Base-by-base conservation (phyloP, 257 asterid genomes). In the Solanum microdontum region DNA sequence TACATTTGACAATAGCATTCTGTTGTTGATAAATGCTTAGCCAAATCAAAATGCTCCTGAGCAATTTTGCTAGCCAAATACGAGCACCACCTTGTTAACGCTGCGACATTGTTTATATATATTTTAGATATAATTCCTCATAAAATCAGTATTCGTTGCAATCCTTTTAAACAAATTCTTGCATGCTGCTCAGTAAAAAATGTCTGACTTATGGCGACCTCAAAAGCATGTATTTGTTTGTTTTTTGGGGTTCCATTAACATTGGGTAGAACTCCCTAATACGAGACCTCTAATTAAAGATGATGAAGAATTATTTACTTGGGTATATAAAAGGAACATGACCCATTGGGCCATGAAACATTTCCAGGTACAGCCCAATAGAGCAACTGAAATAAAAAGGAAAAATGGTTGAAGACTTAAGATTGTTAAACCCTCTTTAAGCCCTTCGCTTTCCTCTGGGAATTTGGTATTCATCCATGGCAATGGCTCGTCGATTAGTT, bases 401-500 rank as follows among this genome's bases (percentile, higher is more conserved):
- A 8, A 32, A 6, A 11, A 68, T 8, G 2, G 11, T 26, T 17
- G 76, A 12, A 72, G 70, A 10, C 3, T 0, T 15, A 15, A 30
- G 40, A 70, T 15, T 70, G 39, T 34, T 37, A 87, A 87, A 76
- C 85, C 88, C 82, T 64, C 70, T 85, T 76, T 84, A 84, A 87
- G 86, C 87, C 91, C 87, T 51, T 48, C 11, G 83, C 58, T 75
- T 74, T 26, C 21, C 19, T 36, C 77, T 36, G 48, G 15, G 30
- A 36, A 34, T 13, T 74, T 37, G 84, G 24, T 40, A 8, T 85
- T 68, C 45, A 6, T 32, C 23, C 43, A 85, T 75, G 17, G 28
- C 14, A 45, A 90, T 89, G 91, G 90, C 85, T 51, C 87, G 73
- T 40, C 90, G 84, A 26, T n/a, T 90, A 62, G 37, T 87, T 23